phyloP scores from a whole-genome alignment of 2,329 filamentous ascomycete species.

The Magnaporthales sp. region DNA sequence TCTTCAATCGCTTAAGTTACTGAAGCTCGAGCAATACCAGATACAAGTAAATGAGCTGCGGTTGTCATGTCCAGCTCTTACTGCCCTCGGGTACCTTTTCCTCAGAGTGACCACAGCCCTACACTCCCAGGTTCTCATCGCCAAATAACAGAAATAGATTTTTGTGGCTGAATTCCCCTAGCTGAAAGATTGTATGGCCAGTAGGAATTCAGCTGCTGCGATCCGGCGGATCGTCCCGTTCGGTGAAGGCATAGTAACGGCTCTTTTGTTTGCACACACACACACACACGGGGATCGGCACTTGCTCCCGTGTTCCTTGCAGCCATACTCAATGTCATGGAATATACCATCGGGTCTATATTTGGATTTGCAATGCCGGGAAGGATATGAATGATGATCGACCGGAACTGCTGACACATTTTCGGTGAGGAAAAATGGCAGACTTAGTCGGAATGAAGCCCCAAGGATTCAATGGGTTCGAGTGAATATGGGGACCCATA shows the following conservation, averaged over 20 bases:
- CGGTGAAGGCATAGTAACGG: neutral
- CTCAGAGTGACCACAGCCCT: too few relatives aligned
- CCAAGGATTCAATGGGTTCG: neutral
- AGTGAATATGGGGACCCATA: neutral
- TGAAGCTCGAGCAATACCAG: too few relatives aligned
- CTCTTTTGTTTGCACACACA: neutral
- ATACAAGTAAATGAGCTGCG: too few relatives aligned
- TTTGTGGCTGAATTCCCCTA: neutral
- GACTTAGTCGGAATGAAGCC: neutral
- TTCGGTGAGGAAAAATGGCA: neutral
- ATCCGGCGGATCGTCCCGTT: neutral
- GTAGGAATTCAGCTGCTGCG: neutral
- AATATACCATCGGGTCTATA: neutral
- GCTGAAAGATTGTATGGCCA: neutral
- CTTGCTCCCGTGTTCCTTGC: neutral
- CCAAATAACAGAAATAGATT: too few relatives aligned
- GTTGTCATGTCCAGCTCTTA: too few relatives aligned
- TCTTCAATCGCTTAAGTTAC: too few relatives aligned
- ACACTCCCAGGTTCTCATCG: too few relatives aligned
- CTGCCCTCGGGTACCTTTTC: too few relatives aligned
- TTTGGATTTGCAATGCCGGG: neutral
- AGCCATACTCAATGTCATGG: neutral
- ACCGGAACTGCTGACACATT: neutral
- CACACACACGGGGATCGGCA: neutral
- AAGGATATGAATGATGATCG: neutral